Evolutionary conservation across 1,139 yeast species (phyloP).

Genomic region (Taphrina pruni): DNA sequence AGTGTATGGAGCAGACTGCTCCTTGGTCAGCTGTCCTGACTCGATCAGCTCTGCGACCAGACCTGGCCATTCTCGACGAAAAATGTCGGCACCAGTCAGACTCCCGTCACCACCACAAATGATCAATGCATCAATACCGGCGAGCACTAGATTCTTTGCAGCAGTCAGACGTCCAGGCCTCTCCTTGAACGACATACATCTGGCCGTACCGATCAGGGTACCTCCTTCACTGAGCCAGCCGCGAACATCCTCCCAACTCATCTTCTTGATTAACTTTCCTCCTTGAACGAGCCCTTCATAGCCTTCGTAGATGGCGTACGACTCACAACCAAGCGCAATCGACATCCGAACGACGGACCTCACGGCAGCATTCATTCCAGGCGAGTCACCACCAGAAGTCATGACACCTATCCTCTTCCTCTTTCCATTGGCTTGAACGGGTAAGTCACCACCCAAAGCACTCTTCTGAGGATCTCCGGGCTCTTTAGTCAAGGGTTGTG

Average conservation of each 20-base stretch:
- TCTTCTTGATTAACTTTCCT: conserved; percentile 79
- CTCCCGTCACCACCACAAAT: conserved; percentile 99
- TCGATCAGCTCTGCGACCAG: conserved; percentile 71
- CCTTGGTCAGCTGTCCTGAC: conserved; percentile 61
- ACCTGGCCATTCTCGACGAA: conserved; percentile 93
- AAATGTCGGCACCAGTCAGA: conserved; percentile 92
- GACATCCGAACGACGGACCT: conserved; percentile 94
- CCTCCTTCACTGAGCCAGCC: conserved; percentile 90
- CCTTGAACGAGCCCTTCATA: conserved; percentile 79
- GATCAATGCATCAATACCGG: conserved; percentile 92
- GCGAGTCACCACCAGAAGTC: conserved; percentile 99
- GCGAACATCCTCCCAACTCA: conserved; percentile 92
- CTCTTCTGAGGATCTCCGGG: neutral
- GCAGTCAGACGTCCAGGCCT: conserved; percentile 81
- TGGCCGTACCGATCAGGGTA: conserved; percentile 93
- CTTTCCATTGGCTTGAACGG: conserved; percentile 41
- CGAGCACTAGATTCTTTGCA: conserved; percentile 79
- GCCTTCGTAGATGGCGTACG: conserved; percentile 93
- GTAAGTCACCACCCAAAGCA: conserved; percentile 35
- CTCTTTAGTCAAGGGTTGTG: conserved; percentile 2
- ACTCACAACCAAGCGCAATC: conserved; percentile 85
- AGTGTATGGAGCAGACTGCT: conserved; percentile 65
- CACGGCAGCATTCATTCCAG: conserved; percentile 97
- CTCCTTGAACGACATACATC: conserved; percentile 84
- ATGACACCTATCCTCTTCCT: conserved; percentile 81